Percentiles rank a stretch among this genome's conserved stretches.
Conservation (phyloP, 1,284 basidiomycete genomes). For the Cutaneotrichosporon sp. region DNA sequence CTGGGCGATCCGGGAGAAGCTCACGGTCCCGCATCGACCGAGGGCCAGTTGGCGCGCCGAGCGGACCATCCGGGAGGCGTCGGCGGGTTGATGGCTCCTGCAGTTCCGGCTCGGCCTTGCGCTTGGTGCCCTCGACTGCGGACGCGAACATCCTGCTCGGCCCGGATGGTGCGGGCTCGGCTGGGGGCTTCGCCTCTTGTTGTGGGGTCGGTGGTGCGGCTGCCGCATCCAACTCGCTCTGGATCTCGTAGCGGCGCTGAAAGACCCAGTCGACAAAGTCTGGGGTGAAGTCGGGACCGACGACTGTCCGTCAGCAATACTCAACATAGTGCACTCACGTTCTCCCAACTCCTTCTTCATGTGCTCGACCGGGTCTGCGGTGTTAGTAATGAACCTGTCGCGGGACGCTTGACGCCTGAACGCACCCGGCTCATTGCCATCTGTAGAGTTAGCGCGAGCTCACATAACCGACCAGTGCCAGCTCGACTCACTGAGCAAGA, state of each 20-base stretch:
- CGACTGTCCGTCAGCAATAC: conserved; percentile 23
- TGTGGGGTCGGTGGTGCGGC: conserved; percentile 12
- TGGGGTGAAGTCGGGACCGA: conserved; percentile 40
- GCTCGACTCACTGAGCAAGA: conserved; percentile 43
- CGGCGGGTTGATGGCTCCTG: conserved; percentile 25
- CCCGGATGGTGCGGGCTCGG: conserved; percentile 13
- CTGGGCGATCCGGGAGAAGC: background rate
- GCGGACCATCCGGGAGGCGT: conserved; percentile 21
- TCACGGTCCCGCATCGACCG: conserved; percentile 19
- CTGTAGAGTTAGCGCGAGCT: conserved; percentile 30
- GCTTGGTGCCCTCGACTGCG: conserved; percentile 29
- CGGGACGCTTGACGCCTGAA: background rate
- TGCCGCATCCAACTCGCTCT: conserved; percentile 1
- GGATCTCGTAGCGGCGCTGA: conserved; percentile 18
- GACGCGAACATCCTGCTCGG: conserved; percentile 23
- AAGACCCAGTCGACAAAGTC: conserved; percentile 50
- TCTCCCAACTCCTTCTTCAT: conserved; percentile 47
- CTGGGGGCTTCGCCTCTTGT: conserved; percentile 12
- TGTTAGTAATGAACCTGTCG: conserved; percentile 16
- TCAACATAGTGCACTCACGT: conserved; percentile 20
- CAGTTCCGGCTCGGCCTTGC: conserved; percentile 21
- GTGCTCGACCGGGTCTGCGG: conserved; percentile 34
- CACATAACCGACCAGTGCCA: background rate
- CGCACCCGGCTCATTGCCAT: conserved; percentile 43
- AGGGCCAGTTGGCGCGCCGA: conserved; percentile 27